A percentile compares a stretch with the other conserved stretches of the same genome.
Conservation (phyloP, 495 filamentous ascomycete genomes). For the Podospora australis region DNA sequence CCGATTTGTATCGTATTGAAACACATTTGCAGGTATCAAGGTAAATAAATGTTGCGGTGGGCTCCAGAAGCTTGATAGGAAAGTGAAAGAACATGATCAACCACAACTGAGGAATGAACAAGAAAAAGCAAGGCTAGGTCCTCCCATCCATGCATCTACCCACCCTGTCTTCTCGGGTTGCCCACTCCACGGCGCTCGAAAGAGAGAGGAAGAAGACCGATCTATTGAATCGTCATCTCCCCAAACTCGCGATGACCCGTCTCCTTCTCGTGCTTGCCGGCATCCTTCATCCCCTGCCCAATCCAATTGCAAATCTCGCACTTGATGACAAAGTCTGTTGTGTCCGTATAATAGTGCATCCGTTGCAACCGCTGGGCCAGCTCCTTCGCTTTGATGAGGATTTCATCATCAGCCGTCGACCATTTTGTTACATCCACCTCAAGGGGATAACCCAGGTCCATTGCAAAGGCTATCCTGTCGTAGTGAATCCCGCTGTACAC, state of each 20-base stretch:
- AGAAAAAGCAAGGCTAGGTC: too few relatives aligned
- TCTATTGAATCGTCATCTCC: conserved; percentile 27
- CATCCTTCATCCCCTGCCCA: conserved; percentile 59
- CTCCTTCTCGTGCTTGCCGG: conserved; percentile 25
- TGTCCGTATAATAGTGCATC: conserved; percentile 86
- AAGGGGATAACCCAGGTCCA: conserved; percentile 54
- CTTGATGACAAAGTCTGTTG: conserved; percentile 69
- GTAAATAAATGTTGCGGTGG: too few relatives aligned
- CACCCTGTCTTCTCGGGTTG: too few relatives aligned
- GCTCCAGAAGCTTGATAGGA: too few relatives aligned
- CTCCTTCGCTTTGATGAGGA: conserved; percentile 62
- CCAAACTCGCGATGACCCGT: conserved; percentile 27
- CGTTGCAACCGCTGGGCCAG: conserved; percentile 62
- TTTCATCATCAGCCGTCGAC: conserved; percentile 54
- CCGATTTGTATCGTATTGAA: too few relatives aligned
- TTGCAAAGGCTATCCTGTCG: conserved; percentile 76
- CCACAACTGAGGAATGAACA: too few relatives aligned
- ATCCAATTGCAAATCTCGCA: conserved; percentile 70
- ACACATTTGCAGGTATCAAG: too few relatives aligned
- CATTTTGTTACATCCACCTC: conserved; percentile 78
- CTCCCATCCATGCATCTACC: too few relatives aligned
- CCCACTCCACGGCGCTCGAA: neutral
- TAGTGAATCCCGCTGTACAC: conserved; percentile 96
- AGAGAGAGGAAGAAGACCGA: neutral
- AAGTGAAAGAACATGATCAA: too few relatives aligned